Conservation (phyloP, 2,329 filamentous ascomycete genomes). For the Daldinia eschscholtzii region DNA sequence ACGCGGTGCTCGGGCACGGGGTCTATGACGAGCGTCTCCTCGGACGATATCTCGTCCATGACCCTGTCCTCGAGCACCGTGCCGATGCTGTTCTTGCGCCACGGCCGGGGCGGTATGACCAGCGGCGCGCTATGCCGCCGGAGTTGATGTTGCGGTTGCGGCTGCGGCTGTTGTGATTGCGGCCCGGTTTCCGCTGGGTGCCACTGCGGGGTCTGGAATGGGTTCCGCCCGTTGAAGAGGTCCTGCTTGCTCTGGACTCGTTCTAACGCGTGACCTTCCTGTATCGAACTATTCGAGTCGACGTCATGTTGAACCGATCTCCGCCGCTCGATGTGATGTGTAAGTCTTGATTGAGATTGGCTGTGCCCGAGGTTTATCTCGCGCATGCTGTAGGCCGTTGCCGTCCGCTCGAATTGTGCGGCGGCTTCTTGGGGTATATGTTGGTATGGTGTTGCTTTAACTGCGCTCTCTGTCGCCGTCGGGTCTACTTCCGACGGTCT, state of each 20-base stretch:
- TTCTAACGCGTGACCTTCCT: conserved; percentile 54
- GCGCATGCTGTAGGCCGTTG: conserved; percentile 59
- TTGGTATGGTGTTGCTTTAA: conserved; percentile 54
- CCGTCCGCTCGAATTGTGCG: conserved; percentile 66
- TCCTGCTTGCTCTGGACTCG: conserved; percentile 55
- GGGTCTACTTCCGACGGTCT: conserved; percentile 33
- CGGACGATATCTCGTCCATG: conserved; percentile 39
- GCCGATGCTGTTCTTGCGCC: conserved; percentile 33
- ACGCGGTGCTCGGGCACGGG: conserved; percentile 55
- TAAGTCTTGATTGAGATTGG: conserved; percentile 59
- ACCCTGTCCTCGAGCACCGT: conserved; percentile 39
- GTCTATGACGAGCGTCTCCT: conserved; percentile 48
- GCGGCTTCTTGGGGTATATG: conserved; percentile 68
- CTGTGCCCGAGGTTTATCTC: conserved; percentile 57
- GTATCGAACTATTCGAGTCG: conserved; percentile 52
- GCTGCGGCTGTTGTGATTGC: not conserved
- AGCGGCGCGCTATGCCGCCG: conserved; percentile 10
- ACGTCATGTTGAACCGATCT: conserved; percentile 44
- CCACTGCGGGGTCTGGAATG: conserved; percentile 57
- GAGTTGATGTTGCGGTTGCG: not conserved
- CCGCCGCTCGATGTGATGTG: conserved; percentile 55
- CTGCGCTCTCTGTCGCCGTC: conserved; percentile 29
- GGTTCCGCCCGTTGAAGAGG: conserved; percentile 56
- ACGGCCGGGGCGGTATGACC: conserved; percentile 7
- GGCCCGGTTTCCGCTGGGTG: not conserved